These are phyloP conservation scores for Nissolia schottii DNA, from an alignment of 306 rosid species.

Conservation along the genomic window DNA sequence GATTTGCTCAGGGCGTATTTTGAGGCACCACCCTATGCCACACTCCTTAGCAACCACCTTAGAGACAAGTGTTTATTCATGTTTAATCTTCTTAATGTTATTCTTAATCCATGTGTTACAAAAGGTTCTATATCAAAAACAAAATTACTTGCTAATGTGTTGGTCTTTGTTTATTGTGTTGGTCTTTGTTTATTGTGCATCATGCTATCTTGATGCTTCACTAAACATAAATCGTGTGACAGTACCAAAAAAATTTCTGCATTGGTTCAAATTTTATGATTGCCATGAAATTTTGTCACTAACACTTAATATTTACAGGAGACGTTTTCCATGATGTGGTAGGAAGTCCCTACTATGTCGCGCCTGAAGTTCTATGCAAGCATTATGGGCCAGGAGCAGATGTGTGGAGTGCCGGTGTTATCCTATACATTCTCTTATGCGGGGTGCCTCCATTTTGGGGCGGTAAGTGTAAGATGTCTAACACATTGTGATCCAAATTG, in stretches of 20 bases:
- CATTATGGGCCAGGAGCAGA: conserved; percentile 80
- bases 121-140: no score
- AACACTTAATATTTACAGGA: conserved; percentile 46
- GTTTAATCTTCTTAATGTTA: no score
- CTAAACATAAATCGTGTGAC: neutral
- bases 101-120: no score
- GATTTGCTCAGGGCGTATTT: no score
- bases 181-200: neutral
- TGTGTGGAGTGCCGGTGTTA: conserved; percentile 96
- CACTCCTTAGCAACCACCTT: no score
- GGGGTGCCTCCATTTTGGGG: conserved; percentile 99
- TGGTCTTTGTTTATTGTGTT: neutral
- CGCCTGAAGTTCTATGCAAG: conserved; percentile 75
- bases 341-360: conserved; percentile 93
- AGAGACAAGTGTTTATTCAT: no score
- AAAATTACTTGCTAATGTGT: neutral
- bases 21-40: no score
- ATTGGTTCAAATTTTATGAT: neutral
- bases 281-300: conserved; percentile 8
- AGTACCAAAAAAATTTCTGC: neutral
- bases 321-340: conserved; percentile 69
- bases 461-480: conserved; percentile 45
- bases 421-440: conserved; percentile 79
- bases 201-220: neutral
- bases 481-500: neutral